These are phyloP conservation scores for Colletotrichum echinochloae DNA, from an alignment of 2,329 filamentous ascomycete genomes.

Conservation along the genomic window DNA sequence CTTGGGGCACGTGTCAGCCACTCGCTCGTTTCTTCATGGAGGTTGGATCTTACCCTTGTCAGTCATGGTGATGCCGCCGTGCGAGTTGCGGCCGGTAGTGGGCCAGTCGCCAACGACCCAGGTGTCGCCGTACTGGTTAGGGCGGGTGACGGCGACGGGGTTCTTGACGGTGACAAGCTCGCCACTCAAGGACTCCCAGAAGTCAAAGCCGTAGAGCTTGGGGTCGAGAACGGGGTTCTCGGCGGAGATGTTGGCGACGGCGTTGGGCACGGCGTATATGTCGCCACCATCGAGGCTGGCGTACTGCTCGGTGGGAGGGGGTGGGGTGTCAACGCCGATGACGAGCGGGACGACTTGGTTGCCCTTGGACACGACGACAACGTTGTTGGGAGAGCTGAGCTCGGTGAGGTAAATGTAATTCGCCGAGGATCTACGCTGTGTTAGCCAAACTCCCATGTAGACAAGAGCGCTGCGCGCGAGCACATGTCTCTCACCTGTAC, in stretches of 20 bases:
- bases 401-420: constrained; percentile 75
- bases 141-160: constrained; percentile 68
- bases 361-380: constrained; percentile 64
- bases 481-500: constrained; percentile 55
- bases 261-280: constrained; percentile 74
- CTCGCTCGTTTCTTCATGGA: background rate
- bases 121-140: constrained; percentile 75
- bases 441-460: constrained; percentile 5
- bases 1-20: constrained; percentile 47
- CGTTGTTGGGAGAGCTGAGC: constrained; percentile 66
- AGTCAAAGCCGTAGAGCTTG: constrained; percentile 74
- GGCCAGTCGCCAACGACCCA: constrained; percentile 77
- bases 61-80: constrained; percentile 74
- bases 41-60: constrained; percentile 57
- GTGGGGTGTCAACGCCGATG: constrained; percentile 67
- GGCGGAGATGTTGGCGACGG: constrained; percentile 65
- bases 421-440: constrained; percentile 59
- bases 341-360: constrained; percentile 68
- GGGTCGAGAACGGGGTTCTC: constrained; percentile 73
- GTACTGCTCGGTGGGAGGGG: constrained; percentile 72
- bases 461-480: background rate
- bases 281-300: constrained; percentile 73
- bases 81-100: constrained; percentile 70
- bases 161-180: constrained; percentile 74
- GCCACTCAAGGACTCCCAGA: constrained; percentile 77